Evolutionary conservation across 2,329 filamentous ascomycete species (phyloP), one percentile per base, ranked within the genome.

Genomic region (Magnaporthales sp.): DNA sequence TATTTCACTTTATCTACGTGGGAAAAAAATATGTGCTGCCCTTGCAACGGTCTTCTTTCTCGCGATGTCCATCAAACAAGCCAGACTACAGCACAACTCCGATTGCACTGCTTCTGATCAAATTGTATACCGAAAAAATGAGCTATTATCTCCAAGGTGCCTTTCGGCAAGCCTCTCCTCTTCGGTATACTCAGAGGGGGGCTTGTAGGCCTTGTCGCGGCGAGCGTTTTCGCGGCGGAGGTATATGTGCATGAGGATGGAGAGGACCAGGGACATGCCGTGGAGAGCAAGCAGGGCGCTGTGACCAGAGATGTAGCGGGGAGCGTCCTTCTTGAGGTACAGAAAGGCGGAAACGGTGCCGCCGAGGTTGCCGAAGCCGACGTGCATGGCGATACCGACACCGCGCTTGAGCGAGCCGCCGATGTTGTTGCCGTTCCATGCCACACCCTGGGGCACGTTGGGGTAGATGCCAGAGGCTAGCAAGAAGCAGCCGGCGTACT

Each of bases 221-320:
- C 84, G 79, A 4, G 77, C 75, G 68, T 88, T 88, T 78, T 88
- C 86, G 58, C 78, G 74, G 56, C 82, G 79, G 29, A 85, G 81
- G 75, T 86, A 88, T 30, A 80, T 73, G 24, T 83, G 84, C 85
- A 89, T 88, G 71, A 83, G 77, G 61, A 80, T 73, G 60, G 80
- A 83, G 13, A 88, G 77, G 63, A 79, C 67, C 67, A 81, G 78
- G 22, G 81, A 80, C 80, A 86, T 83, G 69, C 75, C 29, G 65
- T 72, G 71, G 66, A 71, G 73, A 8, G 64, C 80, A 29, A 84
- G 78, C 51, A 84, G 74, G 24, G 80, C 79, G 27, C 75, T 74
- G 69, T 84, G 80, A 1, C 82, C 82, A 10, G 72, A 74, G 31
- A 78, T 76, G 70, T 80, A 84, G 30, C 78, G 72, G 32, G 79